phyloP scores from a whole-genome alignment of 2,329 filamentous ascomycete genomes.

The Emmonsia crescens region DNA sequence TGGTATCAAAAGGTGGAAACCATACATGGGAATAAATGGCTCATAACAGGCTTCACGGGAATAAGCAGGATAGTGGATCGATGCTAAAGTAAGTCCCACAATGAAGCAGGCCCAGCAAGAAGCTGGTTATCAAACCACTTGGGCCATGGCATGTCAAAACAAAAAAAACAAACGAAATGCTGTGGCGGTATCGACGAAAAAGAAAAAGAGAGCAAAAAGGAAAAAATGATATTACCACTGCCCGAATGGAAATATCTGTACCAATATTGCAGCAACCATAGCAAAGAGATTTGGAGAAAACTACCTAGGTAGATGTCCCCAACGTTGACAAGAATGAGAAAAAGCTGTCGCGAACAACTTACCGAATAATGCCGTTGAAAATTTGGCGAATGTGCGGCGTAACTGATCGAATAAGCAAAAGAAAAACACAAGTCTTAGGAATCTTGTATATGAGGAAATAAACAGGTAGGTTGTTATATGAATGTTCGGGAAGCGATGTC shows the following conservation, averaged over 20 bases:
- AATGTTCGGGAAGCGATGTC: not conserved
- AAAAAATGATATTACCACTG: not conserved
- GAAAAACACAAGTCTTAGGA: not conserved
- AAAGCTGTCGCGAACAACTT: not conserved
- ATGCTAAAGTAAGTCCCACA: not conserved
- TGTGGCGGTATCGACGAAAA: not conserved
- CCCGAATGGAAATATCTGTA: not conserved
- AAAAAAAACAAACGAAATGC: not conserved
- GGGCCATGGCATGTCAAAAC: not conserved
- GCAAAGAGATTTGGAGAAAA: not conserved
- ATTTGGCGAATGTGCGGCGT: not conserved
- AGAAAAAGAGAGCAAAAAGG: not conserved
- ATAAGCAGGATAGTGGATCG: not conserved
- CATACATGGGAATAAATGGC: not conserved
- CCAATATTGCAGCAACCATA: not conserved
- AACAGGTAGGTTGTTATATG: not conserved
- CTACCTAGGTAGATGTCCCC: not conserved
- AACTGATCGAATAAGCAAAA: not conserved
- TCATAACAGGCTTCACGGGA: too few relatives aligned
- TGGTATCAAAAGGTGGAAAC: not conserved
- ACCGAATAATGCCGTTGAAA: not conserved
- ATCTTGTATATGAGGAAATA: not conserved
- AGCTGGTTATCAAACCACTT: not conserved
- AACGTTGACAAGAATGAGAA: not conserved
- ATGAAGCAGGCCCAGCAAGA: not conserved